phyloP scores from a whole-genome alignment of 352 stramenopile species.

The Phytophthora chlamydospora region DNA sequence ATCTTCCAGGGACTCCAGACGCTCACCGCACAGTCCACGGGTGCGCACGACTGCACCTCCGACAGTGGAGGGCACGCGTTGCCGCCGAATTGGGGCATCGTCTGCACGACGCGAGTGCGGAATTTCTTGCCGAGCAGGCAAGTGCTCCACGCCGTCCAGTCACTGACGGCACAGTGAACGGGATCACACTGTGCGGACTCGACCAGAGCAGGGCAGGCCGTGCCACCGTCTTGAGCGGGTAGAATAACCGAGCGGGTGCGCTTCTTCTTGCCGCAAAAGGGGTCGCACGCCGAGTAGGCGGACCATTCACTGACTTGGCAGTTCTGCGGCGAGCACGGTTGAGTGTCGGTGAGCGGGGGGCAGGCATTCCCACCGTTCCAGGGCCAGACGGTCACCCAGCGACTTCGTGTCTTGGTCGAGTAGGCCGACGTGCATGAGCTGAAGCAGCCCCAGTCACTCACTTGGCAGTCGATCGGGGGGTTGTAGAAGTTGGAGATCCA shows the following conservation, averaged over 20 bases:
- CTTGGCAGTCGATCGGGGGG: slow-evolving; percentile 35
- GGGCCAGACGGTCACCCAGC: slow-evolving; percentile 32
- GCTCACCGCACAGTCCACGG: slow-evolving; percentile 53
- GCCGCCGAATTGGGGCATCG: slow-evolving; percentile 45
- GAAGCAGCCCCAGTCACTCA: slow-evolving; percentile 50
- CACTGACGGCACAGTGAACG: slow-evolving; percentile 49
- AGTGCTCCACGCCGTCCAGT: slow-evolving; percentile 48
- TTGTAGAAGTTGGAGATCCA: neutral
- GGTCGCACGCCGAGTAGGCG: slow-evolving; percentile 36
- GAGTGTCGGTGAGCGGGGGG: slow-evolving; percentile 46
- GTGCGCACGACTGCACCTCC: slow-evolving; percentile 35
- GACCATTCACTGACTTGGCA: slow-evolving; percentile 47
- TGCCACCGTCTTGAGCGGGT: slow-evolving; percentile 31
- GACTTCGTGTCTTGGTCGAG: slow-evolving; percentile 48
- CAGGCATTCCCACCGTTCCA: slow-evolving; percentile 46
- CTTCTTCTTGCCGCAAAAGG: slow-evolving; percentile 38
- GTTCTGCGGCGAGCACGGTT: slow-evolving; percentile 50
- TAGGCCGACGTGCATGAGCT: slow-evolving; percentile 33
- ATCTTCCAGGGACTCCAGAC: slow-evolving; percentile 42
- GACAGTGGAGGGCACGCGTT: slow-evolving; percentile 35
- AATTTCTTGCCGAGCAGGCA: slow-evolving; percentile 47
- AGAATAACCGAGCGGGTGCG: slow-evolving; percentile 38
- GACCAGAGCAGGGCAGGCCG: slow-evolving; percentile 31
- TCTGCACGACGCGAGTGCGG: slow-evolving; percentile 41
- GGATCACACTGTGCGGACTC: slow-evolving; percentile 46